phyloP scores from a whole-genome alignment of 306 rosid genomes.

The Echinosophora koreensis region DNA sequence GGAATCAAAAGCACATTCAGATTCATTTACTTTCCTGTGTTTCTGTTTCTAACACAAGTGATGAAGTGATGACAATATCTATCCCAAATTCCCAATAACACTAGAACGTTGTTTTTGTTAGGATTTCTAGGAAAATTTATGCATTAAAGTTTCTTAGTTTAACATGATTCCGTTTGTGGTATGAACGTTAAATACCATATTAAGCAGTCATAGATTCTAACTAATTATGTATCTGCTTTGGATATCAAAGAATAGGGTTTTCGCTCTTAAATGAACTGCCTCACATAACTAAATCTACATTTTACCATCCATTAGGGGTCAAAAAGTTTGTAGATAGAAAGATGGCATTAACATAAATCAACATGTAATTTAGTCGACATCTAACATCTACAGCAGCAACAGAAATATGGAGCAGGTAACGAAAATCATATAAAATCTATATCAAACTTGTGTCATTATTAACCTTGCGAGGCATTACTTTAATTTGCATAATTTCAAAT shows the following conservation, averaged over 20 bases:
- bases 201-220: not conserved
- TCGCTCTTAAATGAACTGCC: not conserved
- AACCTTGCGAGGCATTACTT: conserved; percentile 36
- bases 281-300: not conserved
- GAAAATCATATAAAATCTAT: conserved; percentile 22
- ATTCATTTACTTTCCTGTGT: no score
- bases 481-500: conserved; percentile 29
- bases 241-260: not conserved
- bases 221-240: not conserved
- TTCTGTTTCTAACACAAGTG: not conserved
- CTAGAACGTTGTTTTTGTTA: not conserved
- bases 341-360: not conserved
- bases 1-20: no score
- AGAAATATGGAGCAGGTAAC: not conserved
- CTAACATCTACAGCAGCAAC: not conserved
- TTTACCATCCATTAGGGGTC: not conserved
- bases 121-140: not conserved
- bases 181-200: conserved; percentile 2
- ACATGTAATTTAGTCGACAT: not conserved
- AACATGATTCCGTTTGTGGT: not conserved
- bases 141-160: conserved; percentile 7
- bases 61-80: not conserved
- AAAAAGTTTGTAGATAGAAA: not conserved
- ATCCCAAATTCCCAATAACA: not conserved
- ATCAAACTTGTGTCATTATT: conserved; percentile 33